These are phyloP conservation scores for Aechmea fasciata DNA, from an alignment of 176 grass and related monocot species.

Conservation along the genomic window DNA sequence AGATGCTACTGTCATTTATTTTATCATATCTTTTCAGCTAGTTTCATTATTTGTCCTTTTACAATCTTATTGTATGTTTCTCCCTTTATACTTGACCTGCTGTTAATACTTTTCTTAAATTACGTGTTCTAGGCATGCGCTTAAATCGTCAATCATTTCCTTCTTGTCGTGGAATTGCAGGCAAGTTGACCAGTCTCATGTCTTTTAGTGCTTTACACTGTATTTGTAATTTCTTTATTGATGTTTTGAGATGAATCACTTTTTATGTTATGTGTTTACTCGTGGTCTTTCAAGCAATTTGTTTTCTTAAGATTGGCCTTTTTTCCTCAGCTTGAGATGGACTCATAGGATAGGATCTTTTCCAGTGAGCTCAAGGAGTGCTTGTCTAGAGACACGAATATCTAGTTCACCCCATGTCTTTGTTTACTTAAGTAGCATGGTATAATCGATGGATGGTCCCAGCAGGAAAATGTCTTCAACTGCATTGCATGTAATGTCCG, in stretches of 20 bases:
- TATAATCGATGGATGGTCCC: too few species aligned
- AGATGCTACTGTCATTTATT: too few species aligned
- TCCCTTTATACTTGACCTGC: background rate
- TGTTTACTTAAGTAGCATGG: too few species aligned
- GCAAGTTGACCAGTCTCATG: constrained; percentile 21
- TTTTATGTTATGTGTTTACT: background rate
- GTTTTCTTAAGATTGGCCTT: too few species aligned
- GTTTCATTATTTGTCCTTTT: constrained; percentile 1
- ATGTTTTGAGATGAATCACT: background rate
- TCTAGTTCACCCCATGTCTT: too few species aligned
- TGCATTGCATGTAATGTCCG: too few species aligned
- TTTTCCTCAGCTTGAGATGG: too few species aligned
- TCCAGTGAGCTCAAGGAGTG: too few species aligned
- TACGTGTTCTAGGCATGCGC: constrained; percentile 37
- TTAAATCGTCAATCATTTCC: constrained; percentile 50
- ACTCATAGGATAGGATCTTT: too few species aligned
- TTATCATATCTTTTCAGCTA: background rate
- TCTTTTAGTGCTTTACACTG: background rate
- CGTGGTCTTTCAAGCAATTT: background rate
- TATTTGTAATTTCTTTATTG: background rate
- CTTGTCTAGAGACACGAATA: too few species aligned
- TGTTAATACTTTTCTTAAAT: background rate
- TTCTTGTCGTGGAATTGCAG: constrained; percentile 56
- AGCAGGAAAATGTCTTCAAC: too few species aligned
- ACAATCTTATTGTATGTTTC: background rate